Evolutionary conservation across 208 protist genomes (phyloP).

Genomic region (Phytomonas francai): DNA sequence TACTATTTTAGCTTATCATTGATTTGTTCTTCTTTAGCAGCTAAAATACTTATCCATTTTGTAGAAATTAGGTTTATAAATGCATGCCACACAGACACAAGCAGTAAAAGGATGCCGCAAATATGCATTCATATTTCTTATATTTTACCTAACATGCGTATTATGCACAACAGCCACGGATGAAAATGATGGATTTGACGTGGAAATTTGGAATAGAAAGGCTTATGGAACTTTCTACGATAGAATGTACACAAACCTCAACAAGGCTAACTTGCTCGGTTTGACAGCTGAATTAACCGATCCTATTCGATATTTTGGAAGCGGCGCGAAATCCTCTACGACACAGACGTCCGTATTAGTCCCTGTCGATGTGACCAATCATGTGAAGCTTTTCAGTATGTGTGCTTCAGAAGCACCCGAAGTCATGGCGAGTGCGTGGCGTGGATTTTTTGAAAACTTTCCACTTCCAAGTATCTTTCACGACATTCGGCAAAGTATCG

Average conservation of each 20-base stretch:
- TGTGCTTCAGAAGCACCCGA: background rate
- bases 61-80: background rate
- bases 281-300: background rate
- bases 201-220: background rate
- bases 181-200: background rate
- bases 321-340: background rate
- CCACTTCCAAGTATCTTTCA: background rate
- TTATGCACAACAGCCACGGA: background rate
- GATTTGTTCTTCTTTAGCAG: background rate
- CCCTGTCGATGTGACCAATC: background rate
- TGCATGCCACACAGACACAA: background rate
- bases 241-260: background rate
- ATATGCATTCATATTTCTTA: background rate
- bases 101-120: background rate
- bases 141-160: background rate
- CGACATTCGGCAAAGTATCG: background rate
- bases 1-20: background rate
- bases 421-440: background rate
- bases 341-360: background rate
- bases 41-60: background rate
- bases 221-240: background rate
- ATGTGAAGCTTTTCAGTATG: background rate
- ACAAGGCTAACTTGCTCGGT: background rate
- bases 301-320: background rate
- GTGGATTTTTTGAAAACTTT: background rate